A percentile compares a stretch with the other conserved stretches of the same genome.
Conservation (phyloP, 441 rosid species). For the Sinapis alba region DNA sequence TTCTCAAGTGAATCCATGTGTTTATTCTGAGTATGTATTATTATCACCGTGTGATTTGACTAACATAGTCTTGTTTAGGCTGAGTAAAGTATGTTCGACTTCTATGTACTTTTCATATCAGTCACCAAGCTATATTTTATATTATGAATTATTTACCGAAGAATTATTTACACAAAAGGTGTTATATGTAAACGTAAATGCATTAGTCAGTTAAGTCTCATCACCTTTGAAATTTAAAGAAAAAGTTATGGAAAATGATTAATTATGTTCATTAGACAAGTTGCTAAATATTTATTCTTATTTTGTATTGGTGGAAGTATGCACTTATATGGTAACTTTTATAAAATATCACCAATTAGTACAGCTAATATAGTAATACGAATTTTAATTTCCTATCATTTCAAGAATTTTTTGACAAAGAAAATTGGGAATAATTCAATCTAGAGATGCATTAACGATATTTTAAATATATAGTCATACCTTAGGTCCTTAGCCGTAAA, state of each 20-base stretch:
- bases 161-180: constrained; percentile 18
- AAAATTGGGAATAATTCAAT: not conserved
- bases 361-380: not conserved
- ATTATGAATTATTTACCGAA: not conserved
- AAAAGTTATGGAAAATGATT: constrained; percentile 17
- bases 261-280: constrained; percentile 19
- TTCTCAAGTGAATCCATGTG: constrained; percentile 20
- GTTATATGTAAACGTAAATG: constrained; percentile 23
- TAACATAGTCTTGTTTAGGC: constrained; percentile 8
- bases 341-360: not conserved
- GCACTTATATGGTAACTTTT: not conserved
- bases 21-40: not conserved
- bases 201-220: constrained; percentile 29
- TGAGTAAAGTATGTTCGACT: constrained; percentile 30
- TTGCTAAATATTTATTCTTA: constrained; percentile 34
- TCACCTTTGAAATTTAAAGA: constrained; percentile 22
- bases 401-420: not conserved
- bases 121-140: constrained; percentile 21
- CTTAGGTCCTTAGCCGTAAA: not conserved
- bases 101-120: constrained; percentile 26
- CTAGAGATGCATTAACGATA: not conserved
- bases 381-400: not conserved
- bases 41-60: constrained; percentile 24
- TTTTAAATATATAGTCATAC: not conserved
- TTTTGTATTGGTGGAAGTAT: constrained; percentile 19